Evolutionary conservation across 306 rosid species (phyloP).

Genomic region (Neltuma alba): DNA sequence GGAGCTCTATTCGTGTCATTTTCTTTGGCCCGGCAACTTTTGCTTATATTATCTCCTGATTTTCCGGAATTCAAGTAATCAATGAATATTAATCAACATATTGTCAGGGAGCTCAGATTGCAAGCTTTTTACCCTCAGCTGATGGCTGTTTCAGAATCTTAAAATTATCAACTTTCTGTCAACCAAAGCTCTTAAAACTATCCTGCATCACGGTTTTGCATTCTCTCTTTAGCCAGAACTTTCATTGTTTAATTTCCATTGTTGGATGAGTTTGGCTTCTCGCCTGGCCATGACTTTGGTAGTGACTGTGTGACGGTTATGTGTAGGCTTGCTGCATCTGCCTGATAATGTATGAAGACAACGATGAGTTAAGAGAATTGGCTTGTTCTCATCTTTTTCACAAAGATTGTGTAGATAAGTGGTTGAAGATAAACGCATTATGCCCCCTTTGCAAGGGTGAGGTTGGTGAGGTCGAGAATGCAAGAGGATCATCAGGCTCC

Average conservation of each 20-base stretch:
- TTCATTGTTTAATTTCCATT: not conserved
- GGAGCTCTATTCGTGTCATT: not conserved
- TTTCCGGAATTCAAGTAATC: conserved; percentile 1
- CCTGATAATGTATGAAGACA: conserved; percentile 62
- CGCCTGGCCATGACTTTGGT: not conserved
- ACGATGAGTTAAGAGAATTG: conserved; percentile 69
- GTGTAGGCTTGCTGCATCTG: conserved; percentile 78
- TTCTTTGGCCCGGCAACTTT: conserved; percentile 6
- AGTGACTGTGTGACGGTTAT: conserved; percentile 12
- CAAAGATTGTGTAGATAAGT: conserved; percentile 74
- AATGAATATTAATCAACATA: not conserved
- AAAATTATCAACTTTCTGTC: not conserved
- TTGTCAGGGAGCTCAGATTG: not conserved
- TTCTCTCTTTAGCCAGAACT: conserved; percentile 9
- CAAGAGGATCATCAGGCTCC: conserved; percentile 30
- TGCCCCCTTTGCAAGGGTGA: conserved; percentile 77
- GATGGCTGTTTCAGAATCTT: not conserved
- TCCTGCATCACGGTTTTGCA: conserved; percentile 4
- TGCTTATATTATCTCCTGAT: conserved; percentile 1
- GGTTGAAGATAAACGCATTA: conserved; percentile 71
- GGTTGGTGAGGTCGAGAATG: conserved; percentile 43
- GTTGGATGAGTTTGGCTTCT: not conserved
- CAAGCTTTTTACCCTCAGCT: not conserved
- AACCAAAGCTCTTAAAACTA: not conserved
- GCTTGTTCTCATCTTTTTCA: conserved; percentile 72